Conservation (phyloP, 768 basidiomycete genomes). For the Lyophyllum shimeji region DNA sequence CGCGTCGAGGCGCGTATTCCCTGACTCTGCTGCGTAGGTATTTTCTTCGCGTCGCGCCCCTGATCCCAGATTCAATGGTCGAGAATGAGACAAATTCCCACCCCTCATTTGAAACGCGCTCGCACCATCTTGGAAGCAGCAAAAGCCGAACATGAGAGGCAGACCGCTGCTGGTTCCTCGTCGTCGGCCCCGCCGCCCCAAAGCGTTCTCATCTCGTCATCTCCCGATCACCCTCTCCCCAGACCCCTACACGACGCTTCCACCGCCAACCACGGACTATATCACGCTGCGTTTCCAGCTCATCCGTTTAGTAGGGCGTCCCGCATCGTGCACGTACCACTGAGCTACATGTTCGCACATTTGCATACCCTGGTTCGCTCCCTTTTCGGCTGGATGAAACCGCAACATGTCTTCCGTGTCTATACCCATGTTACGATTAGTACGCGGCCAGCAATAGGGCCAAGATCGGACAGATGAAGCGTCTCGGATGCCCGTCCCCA, state of each 20-base stretch:
- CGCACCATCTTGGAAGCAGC: neutral
- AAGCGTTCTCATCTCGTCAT: neutral
- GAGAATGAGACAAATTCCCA: neutral
- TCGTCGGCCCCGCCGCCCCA: neutral
- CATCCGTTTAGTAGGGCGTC: slow-evolving; percentile 6
- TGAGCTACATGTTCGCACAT: slow-evolving; percentile 16
- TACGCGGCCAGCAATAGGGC: neutral
- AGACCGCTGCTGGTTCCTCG: neutral
- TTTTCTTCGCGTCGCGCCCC: neutral
- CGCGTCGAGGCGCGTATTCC: too few species aligned
- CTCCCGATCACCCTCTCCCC: neutral
- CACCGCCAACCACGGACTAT: neutral
- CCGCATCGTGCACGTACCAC: slow-evolving; percentile 10
- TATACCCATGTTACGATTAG: slow-evolving; percentile 6
- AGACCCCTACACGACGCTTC: slow-evolving; percentile 1
- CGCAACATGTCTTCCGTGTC: neutral
- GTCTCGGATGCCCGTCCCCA: neutral
- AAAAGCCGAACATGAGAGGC: neutral
- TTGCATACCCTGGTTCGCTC: slow-evolving; percentile 14
- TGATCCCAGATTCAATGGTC: neutral
- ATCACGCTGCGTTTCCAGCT: slow-evolving; percentile 2
- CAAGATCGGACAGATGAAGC: neutral
- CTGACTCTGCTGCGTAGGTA: too few species aligned
- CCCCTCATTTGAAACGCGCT: neutral
- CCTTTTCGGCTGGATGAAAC: slow-evolving; percentile 18